phyloP scores from a whole-genome alignment of 139 green algal genomes.

The Volvox africanus region DNA sequence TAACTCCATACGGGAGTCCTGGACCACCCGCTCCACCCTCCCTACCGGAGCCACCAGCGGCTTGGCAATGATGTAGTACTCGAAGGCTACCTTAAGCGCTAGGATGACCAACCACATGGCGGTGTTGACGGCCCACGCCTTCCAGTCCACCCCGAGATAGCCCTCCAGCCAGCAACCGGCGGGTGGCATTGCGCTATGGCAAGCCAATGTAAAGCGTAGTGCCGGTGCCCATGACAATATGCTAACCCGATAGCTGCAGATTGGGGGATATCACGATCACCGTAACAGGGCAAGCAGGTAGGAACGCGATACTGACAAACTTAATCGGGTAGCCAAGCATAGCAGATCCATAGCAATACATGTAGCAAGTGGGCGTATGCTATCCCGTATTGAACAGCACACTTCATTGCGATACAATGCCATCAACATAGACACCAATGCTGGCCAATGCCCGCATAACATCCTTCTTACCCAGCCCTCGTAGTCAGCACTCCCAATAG shows the following conservation, averaged over 20 bases:
- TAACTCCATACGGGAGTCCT: too few species aligned
- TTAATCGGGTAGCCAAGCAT: too few species aligned
- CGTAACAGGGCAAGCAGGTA: too few species aligned
- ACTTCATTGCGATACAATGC: too few species aligned
- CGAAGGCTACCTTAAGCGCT: slow-evolving; percentile 62
- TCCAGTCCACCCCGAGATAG: not conserved
- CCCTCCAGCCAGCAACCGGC: slow-evolving; percentile 29
- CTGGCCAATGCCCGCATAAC: too few species aligned
- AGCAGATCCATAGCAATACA: too few species aligned
- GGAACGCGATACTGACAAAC: too few species aligned
- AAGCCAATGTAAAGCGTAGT: not conserved
- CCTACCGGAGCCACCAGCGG: slow-evolving; percentile 42
- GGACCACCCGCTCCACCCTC: not conserved
- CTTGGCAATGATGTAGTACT: slow-evolving; percentile 61
- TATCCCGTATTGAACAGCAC: too few species aligned
- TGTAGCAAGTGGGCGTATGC: too few species aligned
- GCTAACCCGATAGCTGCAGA: slow-evolving; percentile 23
- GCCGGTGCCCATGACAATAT: not conserved
- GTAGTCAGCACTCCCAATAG: slow-evolving; percentile 7
- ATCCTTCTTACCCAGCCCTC: not conserved
- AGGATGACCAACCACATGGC: slow-evolving; percentile 18
- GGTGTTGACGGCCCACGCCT: not conserved
- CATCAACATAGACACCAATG: too few species aligned
- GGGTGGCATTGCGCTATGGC: slow-evolving; percentile 13
- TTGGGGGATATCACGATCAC: too few species aligned